Evolutionary conservation across 2,329 filamentous ascomycete species (phyloP).

Genomic region (Exophiala sideris): DNA sequence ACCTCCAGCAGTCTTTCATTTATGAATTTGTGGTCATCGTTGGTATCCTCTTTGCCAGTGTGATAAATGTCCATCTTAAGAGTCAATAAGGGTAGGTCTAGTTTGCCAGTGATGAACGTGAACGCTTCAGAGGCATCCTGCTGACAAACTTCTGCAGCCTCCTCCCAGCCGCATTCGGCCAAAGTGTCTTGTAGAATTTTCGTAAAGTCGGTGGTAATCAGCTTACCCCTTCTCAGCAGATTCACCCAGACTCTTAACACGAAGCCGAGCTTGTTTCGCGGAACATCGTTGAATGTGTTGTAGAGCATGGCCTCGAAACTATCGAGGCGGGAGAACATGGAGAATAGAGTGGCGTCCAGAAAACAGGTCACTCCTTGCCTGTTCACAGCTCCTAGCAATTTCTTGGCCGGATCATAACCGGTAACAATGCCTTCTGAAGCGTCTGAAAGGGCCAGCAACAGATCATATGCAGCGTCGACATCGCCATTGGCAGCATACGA

Average conservation of each 20-base stretch:
- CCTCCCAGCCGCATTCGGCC: constrained; percentile 82
- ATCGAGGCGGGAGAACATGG: constrained; percentile 88
- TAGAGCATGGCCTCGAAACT: constrained; percentile 92
- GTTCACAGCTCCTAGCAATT: constrained; percentile 82
- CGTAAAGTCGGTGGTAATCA: constrained; percentile 86
- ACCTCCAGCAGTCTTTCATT: constrained; percentile 89
- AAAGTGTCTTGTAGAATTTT: constrained; percentile 77
- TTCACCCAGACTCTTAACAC: constrained; percentile 90
- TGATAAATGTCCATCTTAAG: constrained; percentile 95
- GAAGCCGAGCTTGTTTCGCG: constrained; percentile 69
- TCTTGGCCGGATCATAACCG: constrained; percentile 67
- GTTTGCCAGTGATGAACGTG: constrained; percentile 84
- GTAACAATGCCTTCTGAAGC: constrained; percentile 76
- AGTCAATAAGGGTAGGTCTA: constrained; percentile 82
- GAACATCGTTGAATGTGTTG: constrained; percentile 70
- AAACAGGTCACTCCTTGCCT: constrained; percentile 88
- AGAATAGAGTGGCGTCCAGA: constrained; percentile 83
- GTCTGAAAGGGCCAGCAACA: constrained; percentile 75
- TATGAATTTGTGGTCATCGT: constrained; percentile 90
- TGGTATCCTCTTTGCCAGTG: constrained; percentile 75
- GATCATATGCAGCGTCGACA: constrained; percentile 68
- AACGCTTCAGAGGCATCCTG: constrained; percentile 97
- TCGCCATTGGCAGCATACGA: constrained; percentile 66
- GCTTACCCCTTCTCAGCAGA: constrained; percentile 75
- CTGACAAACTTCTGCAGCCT: constrained; percentile 72